A percentile compares a stretch with the other conserved stretches of the same genome.
Conservation (phyloP, 495 filamentous ascomycete species). For the Penicillium psychrofluorescens region DNA sequence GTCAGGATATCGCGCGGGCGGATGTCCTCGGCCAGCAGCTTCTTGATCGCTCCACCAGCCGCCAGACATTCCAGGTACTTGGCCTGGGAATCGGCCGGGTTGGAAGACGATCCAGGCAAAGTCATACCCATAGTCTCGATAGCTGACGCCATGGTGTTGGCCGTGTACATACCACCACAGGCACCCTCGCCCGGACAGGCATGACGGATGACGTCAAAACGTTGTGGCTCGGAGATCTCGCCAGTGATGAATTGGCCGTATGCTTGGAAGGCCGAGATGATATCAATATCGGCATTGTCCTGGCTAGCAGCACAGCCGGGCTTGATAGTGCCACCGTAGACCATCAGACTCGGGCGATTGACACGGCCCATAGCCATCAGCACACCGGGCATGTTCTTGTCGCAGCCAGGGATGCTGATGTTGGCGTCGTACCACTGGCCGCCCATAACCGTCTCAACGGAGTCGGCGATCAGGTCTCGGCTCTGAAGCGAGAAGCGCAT, state of each 20-base stretch:
- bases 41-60: conserved; percentile 81
- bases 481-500: conserved; percentile 96
- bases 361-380: conserved; percentile 95
- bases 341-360: conserved; percentile 91
- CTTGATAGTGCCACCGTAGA: conserved; percentile 93
- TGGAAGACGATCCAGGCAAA: conserved; percentile 86
- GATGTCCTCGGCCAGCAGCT: conserved; percentile 81
- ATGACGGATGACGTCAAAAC: conserved; percentile 90
- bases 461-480: conserved; percentile 92
- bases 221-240: conserved; percentile 82
- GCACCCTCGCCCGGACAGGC: conserved; percentile 91
- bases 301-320: conserved; percentile 72
- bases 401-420: conserved; percentile 95
- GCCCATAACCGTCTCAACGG: conserved; percentile 97
- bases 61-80: conserved; percentile 83
- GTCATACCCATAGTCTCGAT: conserved; percentile 96
- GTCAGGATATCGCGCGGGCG: conserved; percentile 85
- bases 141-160: conserved; percentile 97
- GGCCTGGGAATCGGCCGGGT: conserved; percentile 77
- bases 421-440: conserved; percentile 99
- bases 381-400: conserved; percentile 99
- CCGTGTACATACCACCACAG: conserved; percentile 98
- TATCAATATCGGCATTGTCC: conserved; percentile 76
- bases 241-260: conserved; percentile 93
- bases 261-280: conserved; percentile 95